phyloP scores from a whole-genome alignment of 2,329 filamentous ascomycete genomes.

The Botrytis byssoidea region DNA sequence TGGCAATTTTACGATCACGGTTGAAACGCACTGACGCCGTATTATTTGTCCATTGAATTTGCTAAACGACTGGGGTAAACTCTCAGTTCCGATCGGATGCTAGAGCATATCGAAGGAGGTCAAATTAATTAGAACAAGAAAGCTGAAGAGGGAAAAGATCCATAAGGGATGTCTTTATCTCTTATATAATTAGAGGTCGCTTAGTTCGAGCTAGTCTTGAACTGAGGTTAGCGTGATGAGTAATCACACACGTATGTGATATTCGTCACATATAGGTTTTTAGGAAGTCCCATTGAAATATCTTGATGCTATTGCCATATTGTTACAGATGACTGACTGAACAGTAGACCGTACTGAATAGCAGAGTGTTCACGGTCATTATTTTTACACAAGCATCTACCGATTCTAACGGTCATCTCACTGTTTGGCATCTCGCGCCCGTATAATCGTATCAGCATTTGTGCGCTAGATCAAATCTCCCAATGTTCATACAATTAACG shows the following conservation, averaged over 20 bases:
- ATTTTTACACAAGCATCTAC: background rate
- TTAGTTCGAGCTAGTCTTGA: background rate
- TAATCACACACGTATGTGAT: background rate
- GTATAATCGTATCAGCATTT: background rate
- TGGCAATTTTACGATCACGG: background rate
- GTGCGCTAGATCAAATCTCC: background rate
- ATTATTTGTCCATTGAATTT: background rate
- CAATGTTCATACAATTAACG: background rate
- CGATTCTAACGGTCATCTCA: no score
- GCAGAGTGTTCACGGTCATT: background rate
- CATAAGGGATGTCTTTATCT: background rate
- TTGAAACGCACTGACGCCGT: background rate
- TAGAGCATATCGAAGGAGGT: background rate
- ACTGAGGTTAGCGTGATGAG: background rate
- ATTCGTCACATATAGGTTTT: background rate
- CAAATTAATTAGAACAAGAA: background rate
- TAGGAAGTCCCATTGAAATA: background rate
- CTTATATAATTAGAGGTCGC: background rate
- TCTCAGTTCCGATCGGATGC: background rate
- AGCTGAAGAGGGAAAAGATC: background rate
- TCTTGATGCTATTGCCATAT: background rate
- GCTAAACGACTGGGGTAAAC: no score
- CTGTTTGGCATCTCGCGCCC: background rate
- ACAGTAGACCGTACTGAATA: background rate
- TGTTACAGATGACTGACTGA: background rate